A percentile compares a stretch with the other conserved stretches of the same genome.
These are phyloP conservation scores for Blastobotrys petasosporus DNA, from an alignment of 1,139 yeast species.

Conservation along the genomic window DNA sequence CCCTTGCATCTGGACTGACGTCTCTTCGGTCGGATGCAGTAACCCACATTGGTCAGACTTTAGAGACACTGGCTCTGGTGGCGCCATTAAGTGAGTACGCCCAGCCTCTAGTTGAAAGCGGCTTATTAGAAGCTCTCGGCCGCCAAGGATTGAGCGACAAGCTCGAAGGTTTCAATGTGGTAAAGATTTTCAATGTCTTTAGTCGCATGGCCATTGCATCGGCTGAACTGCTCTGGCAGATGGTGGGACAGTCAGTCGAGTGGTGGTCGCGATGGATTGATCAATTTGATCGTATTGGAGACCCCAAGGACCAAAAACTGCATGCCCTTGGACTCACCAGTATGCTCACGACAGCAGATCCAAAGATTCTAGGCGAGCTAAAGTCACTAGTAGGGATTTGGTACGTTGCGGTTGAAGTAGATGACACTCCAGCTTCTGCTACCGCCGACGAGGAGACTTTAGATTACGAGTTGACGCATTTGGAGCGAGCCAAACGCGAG, in stretches of 20 bases:
- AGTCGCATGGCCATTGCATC: conserved; percentile 49
- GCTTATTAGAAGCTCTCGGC: conserved; percentile 33
- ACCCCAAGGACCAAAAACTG: conserved; percentile 48
- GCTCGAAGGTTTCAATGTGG: conserved; percentile 9
- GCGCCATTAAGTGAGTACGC: conserved; percentile 24
- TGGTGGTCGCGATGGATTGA: conserved; percentile 30
- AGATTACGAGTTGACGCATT: neutral
- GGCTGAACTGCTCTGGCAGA: conserved; percentile 43
- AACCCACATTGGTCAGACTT: conserved; percentile 18
- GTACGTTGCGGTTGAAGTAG: conserved; percentile 3
- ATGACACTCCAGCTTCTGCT: conserved; percentile 1
- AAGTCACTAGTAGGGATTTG: conserved; percentile 9
- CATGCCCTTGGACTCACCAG: conserved; percentile 11
- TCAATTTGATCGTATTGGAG: conserved; percentile 48
- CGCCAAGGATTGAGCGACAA: conserved; percentile 41
- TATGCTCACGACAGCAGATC: conserved; percentile 7
- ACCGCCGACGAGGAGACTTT: neutral
- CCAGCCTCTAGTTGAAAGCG: conserved; percentile 23
- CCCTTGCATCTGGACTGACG: conserved; percentile 51
- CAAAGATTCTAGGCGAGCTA: conserved; percentile 5
- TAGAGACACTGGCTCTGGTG: conserved; percentile 20
- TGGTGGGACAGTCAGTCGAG: conserved; percentile 23
- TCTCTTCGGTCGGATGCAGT: conserved; percentile 68
- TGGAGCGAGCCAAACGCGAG: conserved; percentile 1
- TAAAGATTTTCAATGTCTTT: conserved; percentile 46